Evolutionary conservation across 768 basidiomycete genomes (phyloP), one percentile per base, ranked within the genome.

Genomic region (Serendipita vermifera): DNA sequence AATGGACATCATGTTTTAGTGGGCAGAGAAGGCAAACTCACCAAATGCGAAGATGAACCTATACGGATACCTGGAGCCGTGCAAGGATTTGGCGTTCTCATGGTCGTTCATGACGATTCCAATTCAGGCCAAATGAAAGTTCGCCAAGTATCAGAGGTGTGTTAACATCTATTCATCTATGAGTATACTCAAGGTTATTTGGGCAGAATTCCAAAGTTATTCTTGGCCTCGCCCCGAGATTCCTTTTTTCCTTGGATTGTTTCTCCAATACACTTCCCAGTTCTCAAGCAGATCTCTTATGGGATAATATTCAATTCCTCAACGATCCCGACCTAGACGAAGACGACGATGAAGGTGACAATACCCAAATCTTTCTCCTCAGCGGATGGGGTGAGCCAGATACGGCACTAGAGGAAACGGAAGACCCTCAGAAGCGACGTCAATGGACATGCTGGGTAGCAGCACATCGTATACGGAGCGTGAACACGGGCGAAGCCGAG

Each of bases 1-100:
- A 68, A 85, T 61, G 85, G 86, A 0, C 74, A 85, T 61, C 82
- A 87, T 66, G 71, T 85, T 27, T 73, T 89, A 0, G 67, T 81
- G 3, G 86, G 87, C 0, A 66, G 82, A 13, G 85, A 87, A 63
- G 86, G 85, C 0, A 71, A 73, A 27, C 62, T 88, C 20, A 67
- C 74, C 40, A 72, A 70, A 56, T 89, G 87, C 61, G 86, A 89
- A 65, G 87, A 89, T 63, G 86, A 89, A 75, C 88, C 87, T 0
- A 91, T 91, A 46, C 78, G 81, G 0, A 80, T 82, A 0, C 88
- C 87, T 11, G 87, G 87, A 2, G 81, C 87, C 1, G 77, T 89
- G 1, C 88, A 91, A 70, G 81, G 79, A 0, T 91, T 83, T 62
- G 87, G 87, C n/a, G 82, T 89, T 0, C 73, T 89, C 3, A 76